Conservation (phyloP, 2,329 filamentous ascomycete genomes). For the Dissoconium aciculare region DNA sequence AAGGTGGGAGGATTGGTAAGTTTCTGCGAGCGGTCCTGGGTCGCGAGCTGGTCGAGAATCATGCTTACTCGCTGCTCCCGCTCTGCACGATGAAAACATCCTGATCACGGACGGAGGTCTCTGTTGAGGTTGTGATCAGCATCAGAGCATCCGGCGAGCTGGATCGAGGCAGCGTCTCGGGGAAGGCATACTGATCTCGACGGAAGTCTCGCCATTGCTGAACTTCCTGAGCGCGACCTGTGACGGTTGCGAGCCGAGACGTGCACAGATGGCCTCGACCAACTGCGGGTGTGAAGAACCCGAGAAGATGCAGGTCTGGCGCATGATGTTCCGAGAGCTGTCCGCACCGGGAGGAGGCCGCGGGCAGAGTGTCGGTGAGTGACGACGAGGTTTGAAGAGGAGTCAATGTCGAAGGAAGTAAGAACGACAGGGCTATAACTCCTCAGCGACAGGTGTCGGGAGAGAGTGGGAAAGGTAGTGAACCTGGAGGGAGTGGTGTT, state of each 20-base stretch:
- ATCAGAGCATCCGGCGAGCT: neutral
- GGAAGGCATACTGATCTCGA: constrained; percentile 43
- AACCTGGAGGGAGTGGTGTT: no score
- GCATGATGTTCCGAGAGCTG: no score
- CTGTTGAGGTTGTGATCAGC: constrained; percentile 20
- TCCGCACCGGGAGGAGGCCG: no score
- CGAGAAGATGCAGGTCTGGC: constrained; percentile 52
- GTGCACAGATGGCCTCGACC: constrained; percentile 50
- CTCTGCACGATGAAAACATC: constrained; percentile 99
- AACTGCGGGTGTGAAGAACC: constrained; percentile 50
- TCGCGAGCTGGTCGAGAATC: constrained; percentile 10
- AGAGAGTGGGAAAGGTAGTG: no score
- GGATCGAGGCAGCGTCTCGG: neutral
- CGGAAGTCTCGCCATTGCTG: constrained; percentile 55
- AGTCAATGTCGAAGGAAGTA: no score
- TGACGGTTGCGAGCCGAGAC: constrained; percentile 45
- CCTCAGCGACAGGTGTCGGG: no score
- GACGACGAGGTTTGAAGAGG: no score
- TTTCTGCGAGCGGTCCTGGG: constrained; percentile 2
- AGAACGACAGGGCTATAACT: no score
- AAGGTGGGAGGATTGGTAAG: no score
- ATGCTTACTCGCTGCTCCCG: constrained; percentile 60
- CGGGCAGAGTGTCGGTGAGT: no score
- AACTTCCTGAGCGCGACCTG: constrained; percentile 51
- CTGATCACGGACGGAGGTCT: constrained; percentile 72